Conservation (phyloP, 2,329 filamentous ascomycete genomes). For the Colletotrichum cuscutae region DNA sequence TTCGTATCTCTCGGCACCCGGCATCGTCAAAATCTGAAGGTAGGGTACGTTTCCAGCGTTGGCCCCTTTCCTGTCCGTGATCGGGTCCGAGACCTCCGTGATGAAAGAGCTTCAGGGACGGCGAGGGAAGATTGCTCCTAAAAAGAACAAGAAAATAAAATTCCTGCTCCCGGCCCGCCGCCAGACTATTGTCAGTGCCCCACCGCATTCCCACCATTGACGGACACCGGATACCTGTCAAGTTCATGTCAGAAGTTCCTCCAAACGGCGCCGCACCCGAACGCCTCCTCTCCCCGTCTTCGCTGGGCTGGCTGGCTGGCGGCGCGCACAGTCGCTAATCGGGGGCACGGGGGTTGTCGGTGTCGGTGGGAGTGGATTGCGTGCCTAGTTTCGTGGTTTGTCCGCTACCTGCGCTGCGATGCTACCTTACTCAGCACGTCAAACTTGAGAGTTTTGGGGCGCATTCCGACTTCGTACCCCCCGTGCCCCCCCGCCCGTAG, state of each 20-base stretch:
- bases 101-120: neutral
- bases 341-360: neutral
- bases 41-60: neutral
- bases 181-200: constrained; percentile 6
- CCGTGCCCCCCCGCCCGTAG: constrained; percentile 9
- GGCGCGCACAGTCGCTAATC: constrained; percentile 25
- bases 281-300: neutral
- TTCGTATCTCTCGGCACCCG: neutral
- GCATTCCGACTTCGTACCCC: neutral
- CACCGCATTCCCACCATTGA: neutral
- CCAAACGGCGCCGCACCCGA: constrained; percentile 13
- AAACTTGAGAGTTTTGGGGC: neutral
- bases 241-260: constrained; percentile 12
- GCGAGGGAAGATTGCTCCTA: neutral
- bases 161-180: neutral
- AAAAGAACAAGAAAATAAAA: neutral
- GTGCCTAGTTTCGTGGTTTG: neutral
- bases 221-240: constrained; percentile 9
- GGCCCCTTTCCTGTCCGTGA: constrained; percentile 7
- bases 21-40: constrained; percentile 1
- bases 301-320: too few species aligned
- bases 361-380: too few species aligned
- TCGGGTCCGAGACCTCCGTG: constrained; percentile 9
- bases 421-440: neutral
- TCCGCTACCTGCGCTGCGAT: constrained; percentile 19